phyloP scores from a whole-genome alignment of 2,329 filamentous ascomycete genomes.

The Nemania sp. region DNA sequence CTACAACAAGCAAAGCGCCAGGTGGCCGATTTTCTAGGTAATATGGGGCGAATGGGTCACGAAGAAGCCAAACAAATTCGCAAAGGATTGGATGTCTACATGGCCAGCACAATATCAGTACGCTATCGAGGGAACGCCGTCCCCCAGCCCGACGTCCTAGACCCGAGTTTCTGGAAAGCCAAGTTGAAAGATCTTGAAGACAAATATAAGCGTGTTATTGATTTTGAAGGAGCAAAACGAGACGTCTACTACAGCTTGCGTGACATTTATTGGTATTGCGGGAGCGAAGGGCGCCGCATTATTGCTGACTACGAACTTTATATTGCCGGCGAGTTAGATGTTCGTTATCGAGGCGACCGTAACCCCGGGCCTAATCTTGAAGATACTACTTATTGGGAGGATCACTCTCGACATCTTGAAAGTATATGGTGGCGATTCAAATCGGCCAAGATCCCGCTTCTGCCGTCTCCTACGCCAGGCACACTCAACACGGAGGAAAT shows the following conservation, averaged over 20 bases:
- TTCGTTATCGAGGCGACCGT: slow-evolving; percentile 11
- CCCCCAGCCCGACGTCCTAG: slow-evolving; percentile 17
- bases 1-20: background rate
- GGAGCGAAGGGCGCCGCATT: background rate
- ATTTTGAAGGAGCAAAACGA: background rate
- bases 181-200: background rate
- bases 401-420: background rate
- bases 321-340: background rate
- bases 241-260: no score
- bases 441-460: background rate
- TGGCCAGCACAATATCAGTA: background rate
- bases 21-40: background rate
- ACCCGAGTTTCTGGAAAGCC: slow-evolving; percentile 17
- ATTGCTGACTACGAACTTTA: slow-evolving; percentile 20
- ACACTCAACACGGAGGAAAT: background rate
- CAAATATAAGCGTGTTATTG: background rate
- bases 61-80: no score
- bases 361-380: slow-evolving; percentile 1
- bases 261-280: background rate
- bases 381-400: slow-evolving; percentile 19
- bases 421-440: background rate
- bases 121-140: slow-evolving; percentile 14
- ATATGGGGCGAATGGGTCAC: background rate
- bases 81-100: slow-evolving; percentile 5
- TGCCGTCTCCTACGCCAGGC: background rate